Evolutionary conservation across 257 asterid species (phyloP), one percentile per base, ranked within the genome.

Genomic region (Lantana camara): DNA sequence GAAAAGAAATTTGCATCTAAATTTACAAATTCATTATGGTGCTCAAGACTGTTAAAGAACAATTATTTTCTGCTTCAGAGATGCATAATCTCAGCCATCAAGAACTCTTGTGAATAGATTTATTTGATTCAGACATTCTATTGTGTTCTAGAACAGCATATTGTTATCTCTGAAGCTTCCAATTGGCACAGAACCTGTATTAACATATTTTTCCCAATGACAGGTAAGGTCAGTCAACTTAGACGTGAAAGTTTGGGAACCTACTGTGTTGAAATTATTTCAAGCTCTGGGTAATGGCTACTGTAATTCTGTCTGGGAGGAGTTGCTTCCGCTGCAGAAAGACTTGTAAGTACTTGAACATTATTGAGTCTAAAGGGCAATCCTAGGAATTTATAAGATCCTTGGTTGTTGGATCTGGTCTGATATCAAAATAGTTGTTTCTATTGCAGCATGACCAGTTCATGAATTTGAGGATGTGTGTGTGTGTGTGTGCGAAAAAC

Each of bases 191-290:
- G 44, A 45, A 49, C 15, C 1, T 42, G 42, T 44, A 30, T 56
- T 58, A n/a, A 56, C 57, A 42, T 60, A 59, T 44, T 29, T 60
- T 64, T 66, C 60, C 70, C 74, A 64, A 47, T 69, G 73, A 21
- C 82, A 93, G 99, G 91, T 93, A 63, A 82, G 99, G 79, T 93
- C 99, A 21, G 86, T 93, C 71, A 93, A 85, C 22, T 81, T 90
- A 48, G 99, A 93, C 52, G 97, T 93, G 72, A 93, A 75, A 76
- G 99, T 93, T 68, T 93, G 99, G 99, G 97, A 93, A 60, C 92
- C 95, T 16, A 70, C 90, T 38, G 84, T 93, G 49, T 73, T 93
- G 91, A 90, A 84, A 52, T 75, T 93, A 53, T 90, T 90, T 76
- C 84, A 73, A 69, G 81, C 85, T 32, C 80, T 93, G 75, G 99